Base-by-base conservation (phyloP, 495 filamentous ascomycete genomes). In the Trichocladium antarcticum region DNA sequence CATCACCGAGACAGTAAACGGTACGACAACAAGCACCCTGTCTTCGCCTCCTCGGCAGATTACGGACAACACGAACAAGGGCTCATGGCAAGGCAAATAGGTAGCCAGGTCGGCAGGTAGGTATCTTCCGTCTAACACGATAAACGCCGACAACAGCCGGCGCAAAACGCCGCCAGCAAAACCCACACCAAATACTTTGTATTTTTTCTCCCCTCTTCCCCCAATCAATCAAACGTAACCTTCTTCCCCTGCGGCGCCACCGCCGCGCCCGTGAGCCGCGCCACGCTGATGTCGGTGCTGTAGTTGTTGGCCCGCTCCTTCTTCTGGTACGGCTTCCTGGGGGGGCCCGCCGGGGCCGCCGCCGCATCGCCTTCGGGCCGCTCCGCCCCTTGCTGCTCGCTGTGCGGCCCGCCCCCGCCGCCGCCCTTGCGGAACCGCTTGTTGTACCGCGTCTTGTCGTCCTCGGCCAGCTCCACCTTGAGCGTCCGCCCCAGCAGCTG, bases 381-480 rank as follows among this genome's bases (percentile, higher is more conserved):
- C 3, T 8, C 24, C 8, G 4, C 8, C 24, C 24, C 24, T 8
- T 27, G 4, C 24, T 3, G 4, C 24, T 27, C 8, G 24, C 24
- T 27, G 24, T 27, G n/a, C n/a, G n/a, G n/a, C n/a, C n/a, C n/a
- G n/a, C 11, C 11, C 9, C 31, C 31, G 31, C 5, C 31, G 31
- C 31, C 31, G 31, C 31, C 31, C 65, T 86, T 88, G 39, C 87
- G 85, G 65, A 84, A 97, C 9, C 92, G 80, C 70, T 96, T 97
- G 68, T 87, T 85, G 65, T 99, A 97, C 37, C 92, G 70, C 21
- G 79, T 77, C 45, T 81, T 75, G 35, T 89, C 78, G 61, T 94
- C 90, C 69, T 99, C 90, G 8, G 93, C 92, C 58, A 89, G 85
- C 62, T 99, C 92, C 70, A 89, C 84, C 54, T 87, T 81, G 59